Evolutionary conservation across 1,139 yeast genomes (phyloP).

Genomic region (Hemisphaericaspora lyxosophila): DNA sequence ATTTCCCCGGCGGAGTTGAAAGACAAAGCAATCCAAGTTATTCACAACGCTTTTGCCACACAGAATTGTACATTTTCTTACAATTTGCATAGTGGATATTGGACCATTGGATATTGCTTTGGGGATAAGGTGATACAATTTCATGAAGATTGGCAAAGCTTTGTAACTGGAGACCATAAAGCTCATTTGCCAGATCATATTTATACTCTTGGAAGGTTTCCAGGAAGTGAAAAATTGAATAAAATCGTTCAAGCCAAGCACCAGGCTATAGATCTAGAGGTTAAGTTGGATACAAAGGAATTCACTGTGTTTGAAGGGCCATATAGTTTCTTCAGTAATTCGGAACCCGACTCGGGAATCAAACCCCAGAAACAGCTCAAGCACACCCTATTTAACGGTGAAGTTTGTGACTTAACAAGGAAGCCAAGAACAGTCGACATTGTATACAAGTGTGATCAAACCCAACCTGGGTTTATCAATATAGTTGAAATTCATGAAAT

Average conservation of each 20-base stretch:
- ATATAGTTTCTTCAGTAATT: conserved; percentile 14
- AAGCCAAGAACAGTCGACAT: conserved; percentile 62
- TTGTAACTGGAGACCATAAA: conserved; percentile 25
- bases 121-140: conserved; percentile 59
- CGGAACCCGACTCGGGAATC: conserved; percentile 9
- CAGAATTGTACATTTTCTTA: conserved; percentile 33
- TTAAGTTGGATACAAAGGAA: conserved; percentile 16
- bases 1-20: conserved; percentile 9
- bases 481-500: conserved; percentile 56
- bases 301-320: conserved; percentile 23
- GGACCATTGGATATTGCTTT: conserved; percentile 64
- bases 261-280: conserved; percentile 21
- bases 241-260: conserved; percentile 22
- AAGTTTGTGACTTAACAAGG: conserved; percentile 70
- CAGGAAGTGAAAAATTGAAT: conserved; percentile 20
- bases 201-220: conserved; percentile 48
- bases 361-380: conserved; percentile 38
- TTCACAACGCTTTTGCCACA: conserved; percentile 23
- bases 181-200: conserved; percentile 40
- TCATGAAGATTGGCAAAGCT: conserved; percentile 39
- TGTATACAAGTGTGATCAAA: conserved; percentile 64
- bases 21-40: conserved; percentile 18
- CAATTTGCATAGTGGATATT: conserved; percentile 50
- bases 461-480: conserved; percentile 29
- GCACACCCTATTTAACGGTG: conserved; percentile 61